A percentile compares a stretch with the other conserved stretches of the same genome.
phyloP scores from a whole-genome alignment of 2,329 filamentous ascomycete genomes.

The Fusarium incarnatum region DNA sequence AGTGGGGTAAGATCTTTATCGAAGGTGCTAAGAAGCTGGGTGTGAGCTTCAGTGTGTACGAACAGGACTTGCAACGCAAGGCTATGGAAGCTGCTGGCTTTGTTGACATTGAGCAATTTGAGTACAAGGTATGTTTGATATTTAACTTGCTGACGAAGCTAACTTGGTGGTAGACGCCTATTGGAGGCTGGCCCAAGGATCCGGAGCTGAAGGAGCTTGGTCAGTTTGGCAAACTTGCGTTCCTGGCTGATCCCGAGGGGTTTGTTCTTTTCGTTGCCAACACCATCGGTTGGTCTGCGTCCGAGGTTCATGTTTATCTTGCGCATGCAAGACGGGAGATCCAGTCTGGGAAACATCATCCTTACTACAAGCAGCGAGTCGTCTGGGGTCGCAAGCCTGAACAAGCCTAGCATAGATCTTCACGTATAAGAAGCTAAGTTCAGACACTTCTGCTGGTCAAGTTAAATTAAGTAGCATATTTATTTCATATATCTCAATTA shows the following conservation, averaged over 20 bases:
- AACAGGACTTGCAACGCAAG: slow-evolving; percentile 5
- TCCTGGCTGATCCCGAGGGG: slow-evolving; percentile 4
- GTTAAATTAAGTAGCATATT: not conserved
- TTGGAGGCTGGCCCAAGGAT: slow-evolving; percentile 15
- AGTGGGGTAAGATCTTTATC: slow-evolving; percentile 21
- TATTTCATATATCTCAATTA: fast-evolving
- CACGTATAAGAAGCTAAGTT: not conserved
- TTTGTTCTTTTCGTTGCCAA: slow-evolving; percentile 21
- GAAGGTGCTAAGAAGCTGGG: slow-evolving; percentile 18
- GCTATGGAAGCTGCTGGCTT: slow-evolving; percentile 22
- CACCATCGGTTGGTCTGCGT: slow-evolving; percentile 11
- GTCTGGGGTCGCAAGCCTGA: slow-evolving; percentile 15
- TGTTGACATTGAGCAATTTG: slow-evolving; percentile 10
- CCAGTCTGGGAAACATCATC: slow-evolving; percentile 4
- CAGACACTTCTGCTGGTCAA: not conserved
- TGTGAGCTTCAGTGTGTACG: not conserved
- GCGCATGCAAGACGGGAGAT: slow-evolving; percentile 13
- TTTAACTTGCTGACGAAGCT: not conserved
- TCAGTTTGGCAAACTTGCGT: slow-evolving; percentile 2
- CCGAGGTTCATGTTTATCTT: slow-evolving; percentile 10
- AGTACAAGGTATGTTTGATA: not conserved
- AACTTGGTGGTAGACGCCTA: not conserved
- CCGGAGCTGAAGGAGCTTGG: slow-evolving; percentile 4
- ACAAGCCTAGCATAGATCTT: not conserved
- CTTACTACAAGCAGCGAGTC: slow-evolving; percentile 11